These are phyloP conservation scores for Dalbergia cochinchinensis DNA, from an alignment of 306 rosid species.

Conservation along the genomic window DNA sequence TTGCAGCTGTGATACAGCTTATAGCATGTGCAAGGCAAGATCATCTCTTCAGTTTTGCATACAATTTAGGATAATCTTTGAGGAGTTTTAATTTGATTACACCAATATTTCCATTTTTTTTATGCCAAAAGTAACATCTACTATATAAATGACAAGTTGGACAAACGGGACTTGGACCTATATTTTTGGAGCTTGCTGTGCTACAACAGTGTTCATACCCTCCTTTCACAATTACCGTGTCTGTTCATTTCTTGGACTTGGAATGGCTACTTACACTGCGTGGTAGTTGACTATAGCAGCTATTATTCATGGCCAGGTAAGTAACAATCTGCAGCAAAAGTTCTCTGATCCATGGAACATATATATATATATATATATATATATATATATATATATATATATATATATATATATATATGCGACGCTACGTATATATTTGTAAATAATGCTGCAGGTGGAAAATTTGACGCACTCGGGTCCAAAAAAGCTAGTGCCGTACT, in stretches of 20 bases:
- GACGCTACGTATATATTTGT: background rate
- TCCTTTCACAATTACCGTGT: conserved; percentile 94
- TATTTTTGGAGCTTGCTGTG: conserved; percentile 98
- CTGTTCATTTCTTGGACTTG: conserved; percentile 97
- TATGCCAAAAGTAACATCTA: conserved; percentile 79
- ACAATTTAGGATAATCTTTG: background rate
- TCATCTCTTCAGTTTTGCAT: background rate
- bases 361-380: no score
- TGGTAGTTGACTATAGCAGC: conserved; percentile 87
- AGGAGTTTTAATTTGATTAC: conserved; percentile 14
- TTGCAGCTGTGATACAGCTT: conserved; percentile 97
- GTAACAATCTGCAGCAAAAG: background rate
- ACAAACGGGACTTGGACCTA: conserved; percentile 98
- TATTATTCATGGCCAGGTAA: conserved; percentile 83
- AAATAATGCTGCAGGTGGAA: conserved; percentile 54
- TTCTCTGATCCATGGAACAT: no score
- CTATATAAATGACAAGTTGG: conserved; percentile 87
- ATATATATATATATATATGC: no score
- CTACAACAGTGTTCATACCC: conserved; percentile 95
- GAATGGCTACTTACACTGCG: conserved; percentile 98
- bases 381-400: no score
- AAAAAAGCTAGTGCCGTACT: conserved; percentile 79
- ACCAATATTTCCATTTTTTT: conserved; percentile 25
- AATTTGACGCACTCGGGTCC: conserved; percentile 84
- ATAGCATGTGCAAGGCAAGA: conserved; percentile 93